These are phyloP conservation scores for Albatrellus ellisii DNA, from an alignment of 768 basidiomycete genomes.

Conservation along the genomic window DNA sequence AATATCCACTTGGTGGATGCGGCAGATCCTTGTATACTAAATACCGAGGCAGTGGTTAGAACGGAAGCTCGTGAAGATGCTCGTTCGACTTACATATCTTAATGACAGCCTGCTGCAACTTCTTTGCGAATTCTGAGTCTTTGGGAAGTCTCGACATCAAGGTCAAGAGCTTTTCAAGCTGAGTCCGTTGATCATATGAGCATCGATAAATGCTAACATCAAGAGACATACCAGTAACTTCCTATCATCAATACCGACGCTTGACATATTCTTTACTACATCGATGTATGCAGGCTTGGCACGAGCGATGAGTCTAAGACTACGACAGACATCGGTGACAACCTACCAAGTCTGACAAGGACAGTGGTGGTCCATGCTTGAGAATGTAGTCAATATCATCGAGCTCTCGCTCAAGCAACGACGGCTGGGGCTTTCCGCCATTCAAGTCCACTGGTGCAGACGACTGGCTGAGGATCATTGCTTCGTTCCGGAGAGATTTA, in stretches of 20 bases:
- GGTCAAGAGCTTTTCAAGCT: slow-evolving; percentile 13
- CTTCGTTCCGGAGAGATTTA: slow-evolving; percentile 1
- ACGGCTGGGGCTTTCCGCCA: slow-evolving; percentile 2
- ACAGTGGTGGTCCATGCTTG: slow-evolving; percentile 4
- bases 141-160: slow-evolving; percentile 8
- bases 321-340: not conserved
- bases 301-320: not conserved
- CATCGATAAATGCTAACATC: not conserved
- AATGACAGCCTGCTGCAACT: slow-evolving; percentile 9
- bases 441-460: slow-evolving; percentile 4
- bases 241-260: slow-evolving; percentile 9
- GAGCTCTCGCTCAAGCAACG: slow-evolving; percentile 1
- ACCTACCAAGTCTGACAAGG: slow-evolving; percentile 9
- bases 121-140: not conserved
- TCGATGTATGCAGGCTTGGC: slow-evolving; percentile 9
- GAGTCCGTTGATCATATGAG: not conserved
- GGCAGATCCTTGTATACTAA: slow-evolving; percentile 14
- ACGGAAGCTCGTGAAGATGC: not conserved
- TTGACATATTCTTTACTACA: slow-evolving; percentile 3
- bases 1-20: slow-evolving; percentile 12
- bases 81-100: slow-evolving; percentile 5
- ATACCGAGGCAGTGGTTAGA: not conserved
- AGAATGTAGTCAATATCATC: slow-evolving; percentile 4
- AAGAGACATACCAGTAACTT: slow-evolving; percentile 7
- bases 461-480: not conserved